Conservation (phyloP, 371 early-diverging fungal species). For the Mortierella sp. region DNA sequence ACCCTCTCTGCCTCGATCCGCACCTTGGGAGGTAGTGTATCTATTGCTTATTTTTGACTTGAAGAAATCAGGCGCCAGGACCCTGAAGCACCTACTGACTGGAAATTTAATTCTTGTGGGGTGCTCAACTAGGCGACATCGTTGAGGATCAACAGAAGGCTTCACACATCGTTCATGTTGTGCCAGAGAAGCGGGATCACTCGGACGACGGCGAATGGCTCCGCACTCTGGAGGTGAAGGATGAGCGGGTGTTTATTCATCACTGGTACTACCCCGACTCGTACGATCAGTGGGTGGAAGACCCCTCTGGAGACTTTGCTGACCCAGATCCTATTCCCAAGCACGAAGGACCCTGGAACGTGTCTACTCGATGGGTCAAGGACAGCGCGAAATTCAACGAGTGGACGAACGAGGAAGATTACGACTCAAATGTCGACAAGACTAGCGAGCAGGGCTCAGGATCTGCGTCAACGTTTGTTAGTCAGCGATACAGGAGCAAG, state of each 20-base stretch:
- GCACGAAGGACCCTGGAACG: conserved; percentile 77
- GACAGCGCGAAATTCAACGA: conserved; percentile 83
- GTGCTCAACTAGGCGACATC: conserved; percentile 54
- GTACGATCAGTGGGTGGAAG: conserved; percentile 83
- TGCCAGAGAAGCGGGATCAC: conserved; percentile 58
- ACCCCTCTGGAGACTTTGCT: conserved; percentile 70
- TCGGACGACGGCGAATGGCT: conserved; percentile 78
- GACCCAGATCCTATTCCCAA: conserved; percentile 77
- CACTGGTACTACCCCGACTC: conserved; percentile 91
- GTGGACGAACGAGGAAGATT: conserved; percentile 87
- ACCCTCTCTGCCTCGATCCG: conserved; percentile 58
- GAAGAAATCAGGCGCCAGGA: neutral
- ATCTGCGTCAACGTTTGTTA: conserved; percentile 22
- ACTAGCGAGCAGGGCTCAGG: conserved; percentile 21
- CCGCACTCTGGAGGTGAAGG: conserved; percentile 79
- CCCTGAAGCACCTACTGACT: neutral
- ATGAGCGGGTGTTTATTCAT: conserved; percentile 79
- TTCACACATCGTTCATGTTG: conserved; percentile 74
- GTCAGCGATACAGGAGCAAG: conserved; percentile 48
- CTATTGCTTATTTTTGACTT: neutral
- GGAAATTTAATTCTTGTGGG: neutral
- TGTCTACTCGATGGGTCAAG: conserved; percentile 80
- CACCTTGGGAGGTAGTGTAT: conserved; percentile 65
- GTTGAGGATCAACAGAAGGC: conserved; percentile 63
- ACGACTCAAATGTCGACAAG: conserved; percentile 59